These are phyloP conservation scores for Dendrobium chrysotoxum DNA, from an alignment of 106 monocot genomes.

Conservation along the genomic window DNA sequence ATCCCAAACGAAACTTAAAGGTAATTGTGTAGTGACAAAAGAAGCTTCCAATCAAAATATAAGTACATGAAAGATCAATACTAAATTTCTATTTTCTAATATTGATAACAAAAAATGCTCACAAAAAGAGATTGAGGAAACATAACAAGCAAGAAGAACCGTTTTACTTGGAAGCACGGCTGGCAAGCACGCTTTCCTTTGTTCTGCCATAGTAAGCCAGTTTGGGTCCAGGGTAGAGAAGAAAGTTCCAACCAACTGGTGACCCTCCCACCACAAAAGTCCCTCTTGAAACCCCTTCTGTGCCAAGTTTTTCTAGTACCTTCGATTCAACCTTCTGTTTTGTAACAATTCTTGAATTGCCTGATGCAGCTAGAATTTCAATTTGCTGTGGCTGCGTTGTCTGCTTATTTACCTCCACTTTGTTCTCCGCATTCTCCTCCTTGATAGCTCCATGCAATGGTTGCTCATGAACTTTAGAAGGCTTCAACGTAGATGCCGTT, in stretches of 20 bases:
- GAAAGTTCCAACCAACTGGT: constrained; percentile 27
- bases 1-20: not conserved
- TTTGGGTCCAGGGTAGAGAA: constrained; percentile 15
- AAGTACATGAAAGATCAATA: not conserved
- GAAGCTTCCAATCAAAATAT: not conserved
- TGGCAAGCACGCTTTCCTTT: not conserved
- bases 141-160: not conserved
- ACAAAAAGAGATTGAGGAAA: not conserved
- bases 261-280: constrained; percentile 21
- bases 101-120: not conserved
- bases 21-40: too few relatives aligned
- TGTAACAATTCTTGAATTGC: not conserved
- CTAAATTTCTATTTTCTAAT: not conserved
- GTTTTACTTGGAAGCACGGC: constrained; percentile 4
- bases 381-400: not conserved
- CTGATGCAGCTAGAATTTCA: not conserved
- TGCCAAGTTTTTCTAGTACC: not conserved
- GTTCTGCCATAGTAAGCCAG: constrained; percentile 21
- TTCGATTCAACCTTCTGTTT: not conserved
- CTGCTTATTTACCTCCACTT: not conserved
- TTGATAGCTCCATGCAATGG: not conserved
- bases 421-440: not conserved
- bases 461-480: not conserved
- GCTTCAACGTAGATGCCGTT: not conserved
- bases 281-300: constrained; percentile 10